Conservation (phyloP, 73 alveolate species). For the Tetrahymena elliotti region DNA sequence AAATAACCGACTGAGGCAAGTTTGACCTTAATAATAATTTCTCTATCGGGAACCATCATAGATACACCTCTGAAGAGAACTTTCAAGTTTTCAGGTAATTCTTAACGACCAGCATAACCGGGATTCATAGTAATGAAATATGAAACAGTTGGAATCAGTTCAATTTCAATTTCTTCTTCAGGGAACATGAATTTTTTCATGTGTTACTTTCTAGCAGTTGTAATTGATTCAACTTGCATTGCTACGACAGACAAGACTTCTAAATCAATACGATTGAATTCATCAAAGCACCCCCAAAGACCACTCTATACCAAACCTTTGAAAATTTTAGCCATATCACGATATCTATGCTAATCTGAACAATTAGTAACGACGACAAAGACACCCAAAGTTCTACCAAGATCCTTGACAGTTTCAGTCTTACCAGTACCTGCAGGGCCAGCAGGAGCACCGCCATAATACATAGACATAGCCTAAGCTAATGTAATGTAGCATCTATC, state of each 20-base stretch:
- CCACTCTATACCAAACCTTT: slow-evolving; percentile 99
- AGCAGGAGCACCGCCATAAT: slow-evolving; percentile 99
- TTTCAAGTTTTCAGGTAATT: slow-evolving; percentile 98
- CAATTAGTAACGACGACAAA: slow-evolving; percentile 99
- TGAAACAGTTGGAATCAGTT: slow-evolving; percentile 83
- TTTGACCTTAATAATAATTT: slow-evolving; percentile 98
- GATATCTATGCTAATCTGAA: slow-evolving; percentile 98
- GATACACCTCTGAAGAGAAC: slow-evolving; percentile 99
- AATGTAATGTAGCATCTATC: slow-evolving; percentile 97
- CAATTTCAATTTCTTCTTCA: slow-evolving; percentile 85
- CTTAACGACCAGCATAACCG: slow-evolving; percentile 98
- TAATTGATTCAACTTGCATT: slow-evolving; percentile 95
- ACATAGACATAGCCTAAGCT: slow-evolving; percentile 99
- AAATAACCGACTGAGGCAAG: slow-evolving; percentile 99
- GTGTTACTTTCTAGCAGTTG: slow-evolving; percentile 85
- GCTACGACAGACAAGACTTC: slow-evolving; percentile 99
- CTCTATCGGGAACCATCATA: slow-evolving; percentile 99
- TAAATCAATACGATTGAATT: slow-evolving; percentile 98
- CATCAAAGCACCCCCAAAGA: slow-evolving; percentile 99
- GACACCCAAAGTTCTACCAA: slow-evolving; percentile 98
- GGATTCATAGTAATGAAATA: slow-evolving; percentile 99
- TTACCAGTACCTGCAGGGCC: slow-evolving; percentile 99
- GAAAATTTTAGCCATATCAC: slow-evolving; percentile 99
- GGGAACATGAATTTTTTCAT: slow-evolving; percentile 98
- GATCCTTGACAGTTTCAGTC: slow-evolving; percentile 99